Conservation (phyloP, 768 basidiomycete species). For the Hemileccinum rubropunctum region DNA sequence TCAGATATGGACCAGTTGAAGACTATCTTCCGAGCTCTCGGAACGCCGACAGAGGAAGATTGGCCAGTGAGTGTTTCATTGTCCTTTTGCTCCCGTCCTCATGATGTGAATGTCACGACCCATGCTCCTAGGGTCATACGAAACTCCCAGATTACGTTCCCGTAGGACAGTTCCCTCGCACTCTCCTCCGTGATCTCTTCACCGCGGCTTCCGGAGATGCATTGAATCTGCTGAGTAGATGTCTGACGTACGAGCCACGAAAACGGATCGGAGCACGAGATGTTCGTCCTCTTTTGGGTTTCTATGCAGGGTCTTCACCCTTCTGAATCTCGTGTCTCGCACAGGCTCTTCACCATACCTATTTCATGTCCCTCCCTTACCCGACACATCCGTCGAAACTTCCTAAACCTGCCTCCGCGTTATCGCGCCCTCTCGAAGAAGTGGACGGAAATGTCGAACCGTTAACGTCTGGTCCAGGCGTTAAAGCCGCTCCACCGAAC, state of each 20-base stretch:
- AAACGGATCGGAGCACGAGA: constrained; percentile 78
- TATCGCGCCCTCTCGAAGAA: constrained; percentile 67
- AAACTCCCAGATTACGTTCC: constrained; percentile 88
- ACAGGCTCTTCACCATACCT: constrained; percentile 83
- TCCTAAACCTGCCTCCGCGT: constrained; percentile 61
- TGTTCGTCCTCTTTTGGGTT: constrained; percentile 43
- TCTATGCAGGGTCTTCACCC: neutral
- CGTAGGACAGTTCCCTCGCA: constrained; percentile 82
- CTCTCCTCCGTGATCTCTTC: constrained; percentile 82
- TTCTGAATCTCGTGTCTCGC: neutral
- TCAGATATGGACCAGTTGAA: constrained; percentile 97
- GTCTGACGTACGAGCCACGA: constrained; percentile 82
- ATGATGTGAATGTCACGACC: neutral
- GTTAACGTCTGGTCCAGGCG: constrained; percentile 46
- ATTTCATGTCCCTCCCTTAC: constrained; percentile 82
- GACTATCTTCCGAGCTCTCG: constrained; percentile 90
- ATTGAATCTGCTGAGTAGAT: constrained; percentile 75
- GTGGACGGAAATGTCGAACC: constrained; percentile 71
- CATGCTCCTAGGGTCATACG: constrained; percentile 69
- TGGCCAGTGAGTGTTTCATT: constrained; percentile 75
- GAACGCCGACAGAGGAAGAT: constrained; percentile 94
- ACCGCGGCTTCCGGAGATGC: constrained; percentile 87
- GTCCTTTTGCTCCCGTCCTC: neutral
- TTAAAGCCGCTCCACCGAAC: constrained; percentile 50
- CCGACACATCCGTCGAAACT: constrained; percentile 88